A percentile compares a stretch with the other conserved stretches of the same genome.
These are phyloP conservation scores for Rhamnella rubrinervis DNA, from an alignment of 331 rosid species.

Conservation along the genomic window DNA sequence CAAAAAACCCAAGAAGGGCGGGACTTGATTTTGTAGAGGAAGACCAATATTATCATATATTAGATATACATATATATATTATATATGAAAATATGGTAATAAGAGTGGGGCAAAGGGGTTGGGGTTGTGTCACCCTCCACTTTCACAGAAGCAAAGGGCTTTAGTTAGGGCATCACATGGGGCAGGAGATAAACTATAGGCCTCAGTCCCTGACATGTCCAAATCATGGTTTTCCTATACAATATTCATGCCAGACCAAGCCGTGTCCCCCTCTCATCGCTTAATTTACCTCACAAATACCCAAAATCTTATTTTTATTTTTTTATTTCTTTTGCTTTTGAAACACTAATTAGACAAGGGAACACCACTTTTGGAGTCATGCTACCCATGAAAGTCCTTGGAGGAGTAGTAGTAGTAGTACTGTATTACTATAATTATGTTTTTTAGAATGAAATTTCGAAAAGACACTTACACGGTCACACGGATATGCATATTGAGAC, in stretches of 20 bases:
- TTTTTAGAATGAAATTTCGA: background rate
- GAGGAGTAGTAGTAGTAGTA: background rate
- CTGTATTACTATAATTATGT: background rate
- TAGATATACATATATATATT: background rate
- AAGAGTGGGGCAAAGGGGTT: constrained; percentile 1
- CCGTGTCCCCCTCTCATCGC: constrained; percentile 11
- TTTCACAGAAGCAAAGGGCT: constrained; percentile 6
- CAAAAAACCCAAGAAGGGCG: too few relatives aligned
- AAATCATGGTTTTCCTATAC: constrained; percentile 12
- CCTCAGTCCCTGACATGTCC: constrained; percentile 13
- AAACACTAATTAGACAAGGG: background rate
- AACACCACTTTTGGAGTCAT: background rate
- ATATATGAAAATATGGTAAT: background rate
- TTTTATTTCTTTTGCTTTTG: background rate
- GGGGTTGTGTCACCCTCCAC: constrained; percentile 4
- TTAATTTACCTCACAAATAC: background rate
- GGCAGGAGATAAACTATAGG: constrained; percentile 3
- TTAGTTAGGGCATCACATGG: constrained; percentile 13
- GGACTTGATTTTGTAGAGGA: too few relatives aligned
- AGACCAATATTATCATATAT: background rate
- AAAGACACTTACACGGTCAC: background rate
- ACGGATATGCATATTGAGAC: background rate
- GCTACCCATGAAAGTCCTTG: background rate
- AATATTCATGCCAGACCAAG: constrained; percentile 2
- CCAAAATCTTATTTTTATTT: background rate